A percentile compares a stretch with the other conserved stretches of the same genome.
phyloP scores from a whole-genome alignment of 208 protist genomes.

The Porcisia deanei region DNA sequence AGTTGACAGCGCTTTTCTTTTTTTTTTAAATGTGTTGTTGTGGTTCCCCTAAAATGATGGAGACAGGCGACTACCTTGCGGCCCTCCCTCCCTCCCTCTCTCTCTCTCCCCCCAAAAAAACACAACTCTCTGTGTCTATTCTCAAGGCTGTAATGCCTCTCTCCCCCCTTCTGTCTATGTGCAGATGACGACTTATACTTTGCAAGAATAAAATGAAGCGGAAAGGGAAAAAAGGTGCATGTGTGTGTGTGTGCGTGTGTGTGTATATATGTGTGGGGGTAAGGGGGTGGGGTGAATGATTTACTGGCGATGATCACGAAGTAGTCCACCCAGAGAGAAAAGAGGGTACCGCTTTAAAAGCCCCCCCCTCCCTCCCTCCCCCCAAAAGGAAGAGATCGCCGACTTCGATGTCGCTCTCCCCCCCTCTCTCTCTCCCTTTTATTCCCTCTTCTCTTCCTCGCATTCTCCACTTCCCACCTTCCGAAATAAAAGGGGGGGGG shows the following conservation, averaged over 20 bases:
- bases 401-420: neutral
- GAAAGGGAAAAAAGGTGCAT: neutral
- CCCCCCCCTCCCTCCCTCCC: too few relatives aligned
- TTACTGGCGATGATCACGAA: neutral
- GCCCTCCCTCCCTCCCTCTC: too few relatives aligned
- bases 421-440: neutral
- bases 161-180: neutral
- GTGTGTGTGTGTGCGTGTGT: constrained; percentile 4
- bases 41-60: too few relatives aligned
- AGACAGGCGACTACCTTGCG: too few relatives aligned
- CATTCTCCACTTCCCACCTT: too few relatives aligned
- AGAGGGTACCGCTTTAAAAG: neutral
- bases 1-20: too few relatives aligned
- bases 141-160: too few relatives aligned
- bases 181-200: neutral
- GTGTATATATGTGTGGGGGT: neutral
- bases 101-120: neutral
- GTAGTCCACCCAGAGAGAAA: neutral
- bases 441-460: neutral
- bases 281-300: neutral
- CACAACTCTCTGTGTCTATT: neutral
- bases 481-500: too few relatives aligned
- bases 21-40: too few relatives aligned
- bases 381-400: neutral
- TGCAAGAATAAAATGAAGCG: neutral